Base-by-base conservation (phyloP, 2,329 filamentous ascomycete genomes). In the Trichoderma koningiopsis region DNA sequence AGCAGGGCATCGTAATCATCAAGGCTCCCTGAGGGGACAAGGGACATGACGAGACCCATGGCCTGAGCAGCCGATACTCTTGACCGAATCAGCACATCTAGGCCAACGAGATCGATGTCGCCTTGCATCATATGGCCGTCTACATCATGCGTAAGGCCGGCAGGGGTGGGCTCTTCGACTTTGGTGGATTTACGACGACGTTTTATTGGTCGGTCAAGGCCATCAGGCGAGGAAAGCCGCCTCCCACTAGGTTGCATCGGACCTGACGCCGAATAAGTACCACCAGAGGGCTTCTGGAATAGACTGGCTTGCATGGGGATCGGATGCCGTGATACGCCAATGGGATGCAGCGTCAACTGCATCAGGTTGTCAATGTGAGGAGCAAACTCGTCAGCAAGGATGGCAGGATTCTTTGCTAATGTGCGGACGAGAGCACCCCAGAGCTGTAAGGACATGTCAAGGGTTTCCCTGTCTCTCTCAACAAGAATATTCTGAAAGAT, bases 101-200 rank as follows among this genome's bases (percentile, higher is more conserved):
- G 88, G 37, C 96, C 94, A 31, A 99, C 94, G 53, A 99, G 85
- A 76, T 99, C 96, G 58, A 98, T 91, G 75, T 99, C 96, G 63
- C 96, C 96, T 77, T 95, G 92, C 84, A 99, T 94, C 91, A 99
- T 97, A 74, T 97, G 94, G 11, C 94, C 96, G 78, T 99, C 96
- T 22, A 99, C 93, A 78, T 99, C 97, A 79, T 99, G 96, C 1
- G 91, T 88, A n/a, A 91, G 83, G n/a, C 83, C 87, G 4, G 86
- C 81, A 1, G 87, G 82, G 1, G 87, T 82, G 10, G 86, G 81
- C 33, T 94, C 91, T 67, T 96, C 92, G 24, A 87, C 82, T 82
- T 96, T 97, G n/a, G 92, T 89, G 0, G 92, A 92, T 79, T 94
- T 96, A 71, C 94, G 89, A 40, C 94, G 88, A 72, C 93, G 90